Percentiles rank a stretch among this genome's conserved stretches.
Evolutionary conservation across 306 rosid species (phyloP).

Genomic region (Psophocarpus tetragonolobus): DNA sequence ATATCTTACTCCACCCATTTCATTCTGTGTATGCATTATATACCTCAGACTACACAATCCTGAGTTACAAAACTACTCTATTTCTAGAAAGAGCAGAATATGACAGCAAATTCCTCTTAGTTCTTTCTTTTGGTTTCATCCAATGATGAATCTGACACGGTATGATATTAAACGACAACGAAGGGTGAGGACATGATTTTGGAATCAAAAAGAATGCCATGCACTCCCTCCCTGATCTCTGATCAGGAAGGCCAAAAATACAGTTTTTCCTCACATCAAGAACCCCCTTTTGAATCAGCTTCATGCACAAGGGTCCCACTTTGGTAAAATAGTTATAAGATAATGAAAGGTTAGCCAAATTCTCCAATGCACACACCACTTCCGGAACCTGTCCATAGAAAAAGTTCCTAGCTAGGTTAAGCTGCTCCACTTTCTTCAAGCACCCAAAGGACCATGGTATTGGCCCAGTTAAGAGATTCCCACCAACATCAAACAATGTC

Average conservation of each 20-base stretch:
- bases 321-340: constrained; percentile 56
- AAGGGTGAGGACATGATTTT: constrained; percentile 34
- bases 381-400: constrained; percentile 77
- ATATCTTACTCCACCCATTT: neutral
- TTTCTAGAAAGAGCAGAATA: constrained; percentile 53
- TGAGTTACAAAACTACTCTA: constrained; percentile 21
- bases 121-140: neutral
- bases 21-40: neutral
- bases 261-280: constrained; percentile 73
- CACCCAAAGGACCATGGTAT: constrained; percentile 74
- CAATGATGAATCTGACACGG: constrained; percentile 54
- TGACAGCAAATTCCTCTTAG: constrained; percentile 48
- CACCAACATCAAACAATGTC: constrained; percentile 51
- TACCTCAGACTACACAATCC: neutral
- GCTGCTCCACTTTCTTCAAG: constrained; percentile 56
- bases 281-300: constrained; percentile 58
- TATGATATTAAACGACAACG: constrained; percentile 40
- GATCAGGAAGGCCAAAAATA: constrained; percentile 57
- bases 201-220: constrained; percentile 42
- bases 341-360: constrained; percentile 59
- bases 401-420: constrained; percentile 59
- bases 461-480: constrained; percentile 69
- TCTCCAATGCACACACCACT: constrained; percentile 54
- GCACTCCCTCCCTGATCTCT: constrained; percentile 62
- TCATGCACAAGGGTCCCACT: constrained; percentile 70